These are phyloP conservation scores for Fusarium falciforme DNA, from an alignment of 2,329 filamentous ascomycete genomes.

Conservation along the genomic window DNA sequence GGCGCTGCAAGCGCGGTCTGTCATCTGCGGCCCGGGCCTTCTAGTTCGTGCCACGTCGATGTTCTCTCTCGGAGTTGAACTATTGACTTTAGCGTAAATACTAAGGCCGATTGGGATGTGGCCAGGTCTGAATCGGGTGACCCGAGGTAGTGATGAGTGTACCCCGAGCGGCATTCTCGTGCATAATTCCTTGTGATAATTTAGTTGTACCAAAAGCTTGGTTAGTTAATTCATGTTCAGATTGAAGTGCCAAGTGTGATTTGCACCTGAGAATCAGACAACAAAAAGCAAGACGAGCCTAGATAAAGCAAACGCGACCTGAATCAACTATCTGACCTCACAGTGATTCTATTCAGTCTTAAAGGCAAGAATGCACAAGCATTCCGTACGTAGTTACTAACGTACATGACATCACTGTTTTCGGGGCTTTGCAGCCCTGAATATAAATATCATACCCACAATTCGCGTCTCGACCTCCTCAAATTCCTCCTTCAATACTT, in stretches of 20 bases:
- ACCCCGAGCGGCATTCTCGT: not conserved
- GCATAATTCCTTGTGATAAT: not conserved
- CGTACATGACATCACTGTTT: not conserved
- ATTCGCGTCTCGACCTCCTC: conserved; percentile 15
- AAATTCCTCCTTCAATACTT: not conserved
- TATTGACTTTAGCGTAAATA: not conserved
- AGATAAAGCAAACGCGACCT: too few species aligned
- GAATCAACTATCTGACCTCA: not conserved
- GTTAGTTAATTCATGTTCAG: not conserved
- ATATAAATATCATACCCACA: conserved; percentile 21
- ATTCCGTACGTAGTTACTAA: not conserved
- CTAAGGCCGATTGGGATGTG: not conserved
- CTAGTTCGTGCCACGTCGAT: not conserved
- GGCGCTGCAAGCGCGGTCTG: not conserved
- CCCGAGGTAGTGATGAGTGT: not conserved
- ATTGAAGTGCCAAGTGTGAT: not conserved
- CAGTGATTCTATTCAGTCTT: not conserved
- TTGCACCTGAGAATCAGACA: not conserved
- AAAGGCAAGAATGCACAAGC: not conserved
- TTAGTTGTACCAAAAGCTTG: not conserved
- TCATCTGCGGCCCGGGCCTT: conserved; percentile 7
- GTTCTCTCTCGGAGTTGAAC: not conserved
- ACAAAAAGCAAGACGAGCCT: not conserved
- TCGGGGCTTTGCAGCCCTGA: conserved; percentile 12
- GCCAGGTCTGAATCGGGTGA: not conserved